Evolutionary conservation across 2,329 filamentous ascomycete genomes (phyloP).

Genomic region (Cercospora berteroae): DNA sequence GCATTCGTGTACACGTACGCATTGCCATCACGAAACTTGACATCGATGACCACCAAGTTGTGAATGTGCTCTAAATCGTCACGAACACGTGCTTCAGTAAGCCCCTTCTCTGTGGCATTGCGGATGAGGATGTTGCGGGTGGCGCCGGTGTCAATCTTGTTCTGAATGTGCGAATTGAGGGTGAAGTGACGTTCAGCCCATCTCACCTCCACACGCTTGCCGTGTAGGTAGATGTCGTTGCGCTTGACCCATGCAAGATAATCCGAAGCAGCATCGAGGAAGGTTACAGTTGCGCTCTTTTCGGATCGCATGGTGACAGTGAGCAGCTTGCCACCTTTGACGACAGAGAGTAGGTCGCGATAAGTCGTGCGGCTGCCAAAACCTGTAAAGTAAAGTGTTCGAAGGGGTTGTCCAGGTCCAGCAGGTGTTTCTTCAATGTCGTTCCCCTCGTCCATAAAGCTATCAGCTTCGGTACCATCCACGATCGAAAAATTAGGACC

Average conservation of each 20-base stretch:
- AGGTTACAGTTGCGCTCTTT: slow-evolving; percentile 65
- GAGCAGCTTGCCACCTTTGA: slow-evolving; percentile 69
- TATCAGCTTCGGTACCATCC: slow-evolving; percentile 27
- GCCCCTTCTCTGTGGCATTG: slow-evolving; percentile 48
- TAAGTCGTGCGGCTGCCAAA: slow-evolving; percentile 63
- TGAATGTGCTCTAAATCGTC: slow-evolving; percentile 80
- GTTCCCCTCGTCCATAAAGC: slow-evolving; percentile 19
- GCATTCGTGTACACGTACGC: slow-evolving; percentile 74
- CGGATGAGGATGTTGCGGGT: slow-evolving; percentile 72
- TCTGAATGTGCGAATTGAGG: slow-evolving; percentile 60
- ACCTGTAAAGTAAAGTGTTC: slow-evolving; percentile 63
- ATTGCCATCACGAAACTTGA: slow-evolving; percentile 59
- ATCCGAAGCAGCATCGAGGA: slow-evolving; percentile 61
- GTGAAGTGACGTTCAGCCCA: slow-evolving; percentile 72
- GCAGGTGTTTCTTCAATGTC: not conserved
- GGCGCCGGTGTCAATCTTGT: slow-evolving; percentile 64
- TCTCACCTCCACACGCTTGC: slow-evolving; percentile 64
- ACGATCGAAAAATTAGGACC: slow-evolving; percentile 22
- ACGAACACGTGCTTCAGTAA: slow-evolving; percentile 65
- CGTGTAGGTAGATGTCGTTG: slow-evolving; percentile 66
- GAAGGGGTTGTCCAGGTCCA: slow-evolving; percentile 13
- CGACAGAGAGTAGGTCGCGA: slow-evolving; percentile 60
- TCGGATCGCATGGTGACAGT: slow-evolving; percentile 66
- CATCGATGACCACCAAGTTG: slow-evolving; percentile 67
- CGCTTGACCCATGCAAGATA: slow-evolving; percentile 65